Percentiles rank a stretch among this genome's conserved stretches.
phyloP scores from a whole-genome alignment of 805 yeast genomes.

The Debaryomyces hansenii region DNA sequence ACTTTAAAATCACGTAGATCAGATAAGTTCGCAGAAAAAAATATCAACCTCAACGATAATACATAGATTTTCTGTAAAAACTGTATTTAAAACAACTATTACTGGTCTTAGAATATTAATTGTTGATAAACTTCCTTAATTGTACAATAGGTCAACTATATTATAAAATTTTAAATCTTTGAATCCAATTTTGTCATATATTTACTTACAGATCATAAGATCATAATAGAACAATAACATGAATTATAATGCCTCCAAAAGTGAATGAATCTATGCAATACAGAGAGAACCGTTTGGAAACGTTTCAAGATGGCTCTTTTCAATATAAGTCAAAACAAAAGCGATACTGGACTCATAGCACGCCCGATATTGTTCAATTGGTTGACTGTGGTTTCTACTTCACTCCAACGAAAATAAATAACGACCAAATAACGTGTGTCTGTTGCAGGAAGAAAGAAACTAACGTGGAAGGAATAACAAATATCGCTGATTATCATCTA shows the following conservation, averaged over 20 bases:
- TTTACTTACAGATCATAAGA: too few relatives aligned
- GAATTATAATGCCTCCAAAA: slow-evolving; percentile 9
- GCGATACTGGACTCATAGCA: slow-evolving; percentile 2
- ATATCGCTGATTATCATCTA: slow-evolving; percentile 19
- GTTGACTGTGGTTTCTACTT: slow-evolving; percentile 63
- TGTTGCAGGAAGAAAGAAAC: slow-evolving; percentile 47
- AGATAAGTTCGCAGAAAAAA: not conserved
- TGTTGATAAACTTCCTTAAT: too few relatives aligned
- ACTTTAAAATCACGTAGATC: not conserved
- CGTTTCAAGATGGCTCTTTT: slow-evolving; percentile 19
- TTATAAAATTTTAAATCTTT: too few relatives aligned
- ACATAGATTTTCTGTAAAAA: not conserved
- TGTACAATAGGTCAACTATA: too few relatives aligned
- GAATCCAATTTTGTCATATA: too few relatives aligned
- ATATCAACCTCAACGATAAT: not conserved
- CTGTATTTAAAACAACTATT: not conserved
- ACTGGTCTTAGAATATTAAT: too few relatives aligned
- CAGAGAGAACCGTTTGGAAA: slow-evolving; percentile 18
- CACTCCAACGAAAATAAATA: slow-evolving; percentile 47
- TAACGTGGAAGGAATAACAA: slow-evolving; percentile 15
- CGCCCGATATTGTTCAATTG: slow-evolving; percentile 22
- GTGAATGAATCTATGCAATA: slow-evolving; percentile 16
- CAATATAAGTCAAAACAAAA: slow-evolving; percentile 2
- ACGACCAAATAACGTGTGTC: slow-evolving; percentile 58
- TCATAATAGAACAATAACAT: not conserved